Percentiles rank a stretch among this genome's conserved stretches.
Conservation (phyloP, 2,329 filamentous ascomycete species). For the Xylariomycetidae sp. region DNA sequence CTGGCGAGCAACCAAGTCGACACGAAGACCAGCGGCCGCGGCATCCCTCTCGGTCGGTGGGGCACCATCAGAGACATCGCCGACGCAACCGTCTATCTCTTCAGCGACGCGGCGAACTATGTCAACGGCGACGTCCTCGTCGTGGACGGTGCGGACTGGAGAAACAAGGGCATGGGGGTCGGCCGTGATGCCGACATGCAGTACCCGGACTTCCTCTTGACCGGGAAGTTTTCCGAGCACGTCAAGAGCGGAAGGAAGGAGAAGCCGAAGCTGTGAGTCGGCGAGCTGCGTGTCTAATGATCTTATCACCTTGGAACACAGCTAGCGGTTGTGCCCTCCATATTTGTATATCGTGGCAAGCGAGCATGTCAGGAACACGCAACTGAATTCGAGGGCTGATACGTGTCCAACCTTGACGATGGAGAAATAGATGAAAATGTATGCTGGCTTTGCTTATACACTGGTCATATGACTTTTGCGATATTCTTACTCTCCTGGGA, state of each 20-base stretch:
- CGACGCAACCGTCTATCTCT: conserved; percentile 85
- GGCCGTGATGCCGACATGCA: conserved; percentile 43
- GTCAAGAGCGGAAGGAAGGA: conserved; percentile 35
- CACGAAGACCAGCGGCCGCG: conserved; percentile 29
- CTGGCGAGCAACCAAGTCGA: conserved; percentile 40
- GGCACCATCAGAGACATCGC: conserved; percentile 84
- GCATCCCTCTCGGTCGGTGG: conserved; percentile 69
- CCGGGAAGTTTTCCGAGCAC: conserved; percentile 33
- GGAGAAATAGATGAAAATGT: too few relatives aligned
- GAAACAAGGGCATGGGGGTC: conserved; percentile 41
- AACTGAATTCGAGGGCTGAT: too few relatives aligned
- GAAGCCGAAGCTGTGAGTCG: conserved; percentile 35
- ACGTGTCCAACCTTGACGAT: too few relatives aligned
- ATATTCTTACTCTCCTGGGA: too few relatives aligned
- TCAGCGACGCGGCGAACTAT: conserved; percentile 80
- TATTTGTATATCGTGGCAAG: too few relatives aligned
- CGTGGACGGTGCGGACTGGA: conserved; percentile 61
- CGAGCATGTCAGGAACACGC: too few relatives aligned
- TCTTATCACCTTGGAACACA: too few relatives aligned
- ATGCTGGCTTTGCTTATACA: too few relatives aligned
- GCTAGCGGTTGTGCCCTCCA: too few relatives aligned
- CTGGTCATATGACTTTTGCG: too few relatives aligned
- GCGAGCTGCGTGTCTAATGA: too few relatives aligned
- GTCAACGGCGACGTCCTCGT: conserved; percentile 80
- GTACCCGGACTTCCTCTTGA: conserved; percentile 49